Conservation (phyloP, 73 alveolate genomes). For the Stentor coeruleus region DNA sequence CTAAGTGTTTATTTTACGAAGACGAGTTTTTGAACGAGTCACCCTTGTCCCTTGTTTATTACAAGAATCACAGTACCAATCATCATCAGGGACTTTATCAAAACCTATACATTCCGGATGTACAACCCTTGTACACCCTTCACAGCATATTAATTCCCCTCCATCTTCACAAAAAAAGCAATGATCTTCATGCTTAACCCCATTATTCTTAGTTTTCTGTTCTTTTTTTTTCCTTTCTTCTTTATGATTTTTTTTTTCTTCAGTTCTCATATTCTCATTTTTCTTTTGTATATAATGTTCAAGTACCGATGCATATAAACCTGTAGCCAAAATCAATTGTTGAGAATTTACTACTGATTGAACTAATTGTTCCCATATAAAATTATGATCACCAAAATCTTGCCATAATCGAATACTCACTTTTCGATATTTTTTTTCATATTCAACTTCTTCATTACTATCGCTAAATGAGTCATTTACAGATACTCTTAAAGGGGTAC, state of each 20-base stretch:
- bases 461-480: background rate
- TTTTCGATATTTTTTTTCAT: slow-evolving; percentile 16
- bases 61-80: slow-evolving; percentile 78
- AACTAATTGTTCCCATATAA: background rate
- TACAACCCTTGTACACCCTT: slow-evolving; percentile 67
- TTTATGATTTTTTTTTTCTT: too few species aligned
- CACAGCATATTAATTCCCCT: slow-evolving; percentile 74
- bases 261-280: too few species aligned
- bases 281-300: slow-evolving; percentile 21
- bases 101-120: slow-evolving; percentile 62
- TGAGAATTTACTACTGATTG: background rate
- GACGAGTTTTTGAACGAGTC: too few species aligned
- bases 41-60: too few species aligned
- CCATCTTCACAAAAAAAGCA: slow-evolving; percentile 66
- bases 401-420: slow-evolving; percentile 30
- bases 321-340: background rate
- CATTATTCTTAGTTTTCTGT: too few species aligned
- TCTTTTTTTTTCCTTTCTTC: too few species aligned
- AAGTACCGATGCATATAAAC: background rate
- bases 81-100: slow-evolving; percentile 55
- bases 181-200: slow-evolving; percentile 68
- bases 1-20: too few species aligned
- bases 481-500: background rate
- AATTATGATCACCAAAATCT: background rate
- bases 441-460: background rate